Evolutionary conservation across 495 filamentous ascomycete species (phyloP).

Genomic region (Lineolata rhizophorae): DNA sequence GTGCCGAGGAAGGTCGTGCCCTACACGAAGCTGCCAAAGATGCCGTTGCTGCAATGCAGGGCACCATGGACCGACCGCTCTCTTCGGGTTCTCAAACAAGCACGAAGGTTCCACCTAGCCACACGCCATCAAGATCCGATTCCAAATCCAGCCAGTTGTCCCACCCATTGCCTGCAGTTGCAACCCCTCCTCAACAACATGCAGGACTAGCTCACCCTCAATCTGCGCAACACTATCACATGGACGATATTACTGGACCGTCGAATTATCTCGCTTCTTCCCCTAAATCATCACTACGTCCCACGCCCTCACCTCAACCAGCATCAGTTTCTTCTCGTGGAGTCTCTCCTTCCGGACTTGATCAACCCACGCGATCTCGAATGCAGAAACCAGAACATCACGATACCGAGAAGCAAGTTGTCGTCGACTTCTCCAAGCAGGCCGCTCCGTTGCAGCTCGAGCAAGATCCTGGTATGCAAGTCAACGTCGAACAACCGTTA

Average conservation of each 20-base stretch:
- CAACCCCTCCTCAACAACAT: too few relatives aligned
- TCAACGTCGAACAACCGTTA: background rate
- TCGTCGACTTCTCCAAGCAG: too few relatives aligned
- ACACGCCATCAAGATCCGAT: background rate
- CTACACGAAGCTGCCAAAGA: constrained; percentile 25
- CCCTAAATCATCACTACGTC: background rate
- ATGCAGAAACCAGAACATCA: background rate
- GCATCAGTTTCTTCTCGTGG: too few relatives aligned
- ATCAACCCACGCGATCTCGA: background rate
- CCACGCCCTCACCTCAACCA: background rate
- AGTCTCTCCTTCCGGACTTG: too few relatives aligned
- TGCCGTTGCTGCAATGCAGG: too few relatives aligned
- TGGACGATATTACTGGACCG: background rate
- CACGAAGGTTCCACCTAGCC: background rate
- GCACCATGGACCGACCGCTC: too few relatives aligned
- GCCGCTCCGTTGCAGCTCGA: background rate
- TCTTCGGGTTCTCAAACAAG: too few relatives aligned
- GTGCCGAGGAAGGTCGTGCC: constrained; percentile 46
- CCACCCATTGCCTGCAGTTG: too few relatives aligned
- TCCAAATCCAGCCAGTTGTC: background rate
- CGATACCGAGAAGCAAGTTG: too few relatives aligned
- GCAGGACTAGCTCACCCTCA: too few relatives aligned
- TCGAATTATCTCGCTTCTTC: background rate
- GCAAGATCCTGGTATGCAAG: background rate
- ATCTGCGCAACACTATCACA: background rate